Percentiles rank a stretch among this genome's conserved stretches.
phyloP scores from a whole-genome alignment of 2,329 filamentous ascomycete species.

The Cladophialophora psammophila region DNA sequence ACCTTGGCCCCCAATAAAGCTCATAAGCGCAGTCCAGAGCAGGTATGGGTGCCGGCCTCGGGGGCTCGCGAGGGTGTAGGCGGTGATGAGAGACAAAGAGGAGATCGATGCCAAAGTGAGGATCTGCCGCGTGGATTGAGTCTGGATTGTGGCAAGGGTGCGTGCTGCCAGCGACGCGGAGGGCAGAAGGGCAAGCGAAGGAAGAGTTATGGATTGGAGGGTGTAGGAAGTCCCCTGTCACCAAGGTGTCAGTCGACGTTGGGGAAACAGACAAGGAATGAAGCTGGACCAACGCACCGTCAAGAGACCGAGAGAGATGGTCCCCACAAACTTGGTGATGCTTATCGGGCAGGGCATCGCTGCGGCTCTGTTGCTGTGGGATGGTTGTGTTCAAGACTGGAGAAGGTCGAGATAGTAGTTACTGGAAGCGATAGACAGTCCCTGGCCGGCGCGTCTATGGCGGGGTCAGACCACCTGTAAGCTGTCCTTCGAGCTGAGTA shows the following conservation, averaged over 20 bases:
- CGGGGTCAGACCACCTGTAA: slow-evolving; percentile 13
- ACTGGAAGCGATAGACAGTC: not conserved
- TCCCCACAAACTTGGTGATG: slow-evolving; percentile 90
- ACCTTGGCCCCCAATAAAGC: slow-evolving; percentile 53
- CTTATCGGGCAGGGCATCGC: slow-evolving; percentile 66
- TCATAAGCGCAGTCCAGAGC: slow-evolving; percentile 78
- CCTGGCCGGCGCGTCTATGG: slow-evolving; percentile 10
- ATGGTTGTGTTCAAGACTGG: not conserved
- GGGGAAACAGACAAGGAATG: not conserved
- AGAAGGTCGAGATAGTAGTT: not conserved
- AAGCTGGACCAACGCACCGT: slow-evolving; percentile 68
- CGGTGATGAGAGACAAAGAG: slow-evolving; percentile 74
- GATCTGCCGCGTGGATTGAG: slow-evolving; percentile 69
- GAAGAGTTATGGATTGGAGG: slow-evolving; percentile 77
- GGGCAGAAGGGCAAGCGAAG: slow-evolving; percentile 80
- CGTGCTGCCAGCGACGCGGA: slow-evolving; percentile 74
- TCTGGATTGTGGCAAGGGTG: slow-evolving; percentile 72
- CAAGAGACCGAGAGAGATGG: slow-evolving; percentile 83
- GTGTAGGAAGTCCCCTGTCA: slow-evolving; percentile 86
- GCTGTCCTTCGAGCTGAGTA: not conserved
- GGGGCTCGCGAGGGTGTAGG: slow-evolving; percentile 77
- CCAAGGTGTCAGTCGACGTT: slow-evolving; percentile 12
- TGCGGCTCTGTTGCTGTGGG: not conserved
- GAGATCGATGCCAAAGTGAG: slow-evolving; percentile 73
- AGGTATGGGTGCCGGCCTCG: slow-evolving; percentile 86